These are phyloP conservation scores for Candida patagonica DNA, from an alignment of 805 yeast species.

Conservation along the genomic window DNA sequence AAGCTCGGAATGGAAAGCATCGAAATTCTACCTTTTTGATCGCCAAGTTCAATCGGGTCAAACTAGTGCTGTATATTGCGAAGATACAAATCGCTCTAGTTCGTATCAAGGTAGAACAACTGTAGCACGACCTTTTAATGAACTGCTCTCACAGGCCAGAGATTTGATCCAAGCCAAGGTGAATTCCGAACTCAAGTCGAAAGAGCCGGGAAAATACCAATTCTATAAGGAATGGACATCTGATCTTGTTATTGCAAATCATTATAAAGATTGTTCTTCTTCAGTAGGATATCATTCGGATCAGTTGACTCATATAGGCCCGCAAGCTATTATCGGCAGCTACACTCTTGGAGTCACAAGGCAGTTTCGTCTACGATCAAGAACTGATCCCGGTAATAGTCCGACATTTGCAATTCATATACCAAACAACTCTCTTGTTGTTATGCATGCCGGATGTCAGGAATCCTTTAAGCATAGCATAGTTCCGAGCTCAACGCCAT, in stretches of 20 bases:
- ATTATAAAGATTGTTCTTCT: conserved; percentile 40
- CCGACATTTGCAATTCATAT: conserved; percentile 45
- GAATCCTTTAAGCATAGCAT: conserved; percentile 66
- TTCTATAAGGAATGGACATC: conserved; percentile 39
- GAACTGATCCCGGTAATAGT: conserved; percentile 21
- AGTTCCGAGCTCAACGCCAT: conserved; percentile 32
- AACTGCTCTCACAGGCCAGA: conserved; percentile 34
- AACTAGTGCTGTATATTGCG: conserved; percentile 31
- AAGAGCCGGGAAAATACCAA: conserved; percentile 34
- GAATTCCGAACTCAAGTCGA: conserved; percentile 27
- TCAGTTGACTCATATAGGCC: conserved; percentile 62
- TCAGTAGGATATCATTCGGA: conserved; percentile 73
- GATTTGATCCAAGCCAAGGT: conserved; percentile 34
- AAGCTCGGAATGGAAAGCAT: conserved; percentile 31
- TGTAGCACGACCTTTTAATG: conserved; percentile 29
- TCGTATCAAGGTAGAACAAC: conserved; percentile 34
- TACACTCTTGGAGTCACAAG: conserved; percentile 62
- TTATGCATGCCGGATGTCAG: conserved; percentile 76
- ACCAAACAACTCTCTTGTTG: conserved; percentile 58
- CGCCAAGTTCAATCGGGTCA: conserved; percentile 54
- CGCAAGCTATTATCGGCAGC: conserved; percentile 59
- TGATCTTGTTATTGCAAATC: conserved; percentile 47
- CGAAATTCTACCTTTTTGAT: conserved; percentile 54
- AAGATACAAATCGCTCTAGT: conserved; percentile 12
- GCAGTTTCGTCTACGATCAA: conserved; percentile 46